These are phyloP conservation scores for Diplodia mutila DNA, from an alignment of 2,329 filamentous ascomycete genomes.

Conservation along the genomic window DNA sequence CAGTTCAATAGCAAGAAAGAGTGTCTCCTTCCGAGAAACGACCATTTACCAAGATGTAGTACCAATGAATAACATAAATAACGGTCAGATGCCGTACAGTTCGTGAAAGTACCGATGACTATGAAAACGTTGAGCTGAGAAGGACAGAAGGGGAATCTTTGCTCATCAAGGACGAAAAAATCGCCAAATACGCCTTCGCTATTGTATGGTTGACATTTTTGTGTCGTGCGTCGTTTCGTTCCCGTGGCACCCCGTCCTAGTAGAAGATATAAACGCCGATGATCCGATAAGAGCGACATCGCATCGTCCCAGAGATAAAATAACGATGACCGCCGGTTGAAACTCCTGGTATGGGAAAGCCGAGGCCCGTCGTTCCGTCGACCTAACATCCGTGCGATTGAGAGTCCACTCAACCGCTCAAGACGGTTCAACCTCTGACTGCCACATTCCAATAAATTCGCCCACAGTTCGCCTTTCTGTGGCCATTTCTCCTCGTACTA, in stretches of 20 bases:
- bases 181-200: conserved; percentile 20
- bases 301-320: neutral
- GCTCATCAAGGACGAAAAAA: conserved; percentile 6
- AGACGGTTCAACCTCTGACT: neutral
- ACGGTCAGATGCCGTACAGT: neutral
- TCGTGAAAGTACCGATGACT: neutral
- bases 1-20: neutral
- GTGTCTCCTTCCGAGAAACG: neutral
- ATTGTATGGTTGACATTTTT: neutral
- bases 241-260: neutral
- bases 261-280: conserved; percentile 1
- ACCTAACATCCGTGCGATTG: neutral
- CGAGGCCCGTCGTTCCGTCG: neutral
- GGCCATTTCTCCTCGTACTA: neutral
- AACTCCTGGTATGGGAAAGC: neutral
- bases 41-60: neutral
- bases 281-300: neutral
- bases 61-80: neutral
- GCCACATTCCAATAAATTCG: neutral
- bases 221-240: neutral
- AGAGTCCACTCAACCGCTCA: neutral
- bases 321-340: neutral
- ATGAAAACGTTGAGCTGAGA: conserved; percentile 3
- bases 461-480: neutral
- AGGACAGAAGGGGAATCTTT: conserved; percentile 5